Percentiles rank a stretch among this genome's conserved stretches.
phyloP scores from a whole-genome alignment of 805 yeast species.

The Candida taoyuanica region DNA sequence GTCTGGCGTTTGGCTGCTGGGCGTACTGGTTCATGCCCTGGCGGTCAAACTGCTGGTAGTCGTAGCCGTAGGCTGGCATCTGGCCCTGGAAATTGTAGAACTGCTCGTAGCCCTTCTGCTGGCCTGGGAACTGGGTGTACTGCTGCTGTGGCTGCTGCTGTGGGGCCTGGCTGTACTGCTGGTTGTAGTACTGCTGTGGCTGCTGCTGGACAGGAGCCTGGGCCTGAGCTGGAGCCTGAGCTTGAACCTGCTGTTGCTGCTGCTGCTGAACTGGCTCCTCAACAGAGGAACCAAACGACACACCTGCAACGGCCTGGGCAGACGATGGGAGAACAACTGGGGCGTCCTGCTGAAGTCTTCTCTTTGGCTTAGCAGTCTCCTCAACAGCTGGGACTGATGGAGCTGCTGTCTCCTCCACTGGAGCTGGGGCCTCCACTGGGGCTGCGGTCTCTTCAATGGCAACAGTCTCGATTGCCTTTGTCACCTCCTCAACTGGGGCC shows the following conservation, averaged over 20 bases:
- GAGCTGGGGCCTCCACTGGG: conserved; percentile 14
- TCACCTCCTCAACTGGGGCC: conserved; percentile 6
- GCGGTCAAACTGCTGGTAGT: conserved; percentile 13
- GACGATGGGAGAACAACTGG: conserved; percentile 52
- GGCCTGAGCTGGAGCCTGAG: conserved; percentile 7
- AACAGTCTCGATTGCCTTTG: conserved; percentile 17
- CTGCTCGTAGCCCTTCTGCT: conserved; percentile 33
- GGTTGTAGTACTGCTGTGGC: conserved; percentile 15
- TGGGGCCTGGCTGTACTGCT: conserved; percentile 17
- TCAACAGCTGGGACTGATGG: conserved; percentile 18
- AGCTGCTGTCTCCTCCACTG: conserved; percentile 15
- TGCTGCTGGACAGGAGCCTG: conserved; percentile 12
- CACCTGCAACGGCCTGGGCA: conserved; percentile 41
- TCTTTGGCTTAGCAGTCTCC: conserved; percentile 26
- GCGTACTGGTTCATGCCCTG: conserved; percentile 3
- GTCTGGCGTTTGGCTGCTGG: conserved; percentile 10
- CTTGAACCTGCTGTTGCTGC: conserved; percentile 12
- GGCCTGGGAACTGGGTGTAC: conserved; percentile 15
- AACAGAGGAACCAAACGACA: conserved; percentile 58
- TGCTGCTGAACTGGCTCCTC: conserved; percentile 31
- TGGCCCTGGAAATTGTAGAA: conserved; percentile 20
- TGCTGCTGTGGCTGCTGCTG: conserved; percentile 18
- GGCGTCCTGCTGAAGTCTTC: conserved; percentile 37
- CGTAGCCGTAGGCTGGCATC: conserved; percentile 16
- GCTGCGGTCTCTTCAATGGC: conserved; percentile 15